Evolutionary conservation across 805 yeast species (phyloP).

Genomic region (Hanseniaspora occidentalis): DNA sequence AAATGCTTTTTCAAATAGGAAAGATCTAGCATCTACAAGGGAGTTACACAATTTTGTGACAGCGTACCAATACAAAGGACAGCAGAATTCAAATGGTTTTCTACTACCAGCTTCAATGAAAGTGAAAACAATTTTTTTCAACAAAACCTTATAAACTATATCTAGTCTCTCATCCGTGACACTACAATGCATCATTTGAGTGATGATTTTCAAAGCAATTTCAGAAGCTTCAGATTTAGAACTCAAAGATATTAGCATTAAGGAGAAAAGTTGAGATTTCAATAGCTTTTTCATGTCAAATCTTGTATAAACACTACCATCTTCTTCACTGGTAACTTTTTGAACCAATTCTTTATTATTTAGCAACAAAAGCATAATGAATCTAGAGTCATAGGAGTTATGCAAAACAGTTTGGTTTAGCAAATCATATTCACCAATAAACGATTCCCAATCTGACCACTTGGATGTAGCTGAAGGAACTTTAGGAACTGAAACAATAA

Average conservation of each 20-base stretch:
- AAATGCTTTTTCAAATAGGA: slow-evolving; percentile 56
- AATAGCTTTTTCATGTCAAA: slow-evolving; percentile 45
- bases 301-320: slow-evolving; percentile 14
- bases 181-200: slow-evolving; percentile 27
- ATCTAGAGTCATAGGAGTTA: slow-evolving; percentile 54
- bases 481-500: slow-evolving; percentile 16
- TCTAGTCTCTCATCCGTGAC: slow-evolving; percentile 30
- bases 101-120: slow-evolving; percentile 14
- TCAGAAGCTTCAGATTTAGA: slow-evolving; percentile 19
- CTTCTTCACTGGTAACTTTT: slow-evolving; percentile 16
- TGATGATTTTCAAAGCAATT: slow-evolving; percentile 33
- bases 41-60: slow-evolving; percentile 46
- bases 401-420: slow-evolving; percentile 13
- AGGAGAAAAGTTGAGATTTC: slow-evolving; percentile 43
- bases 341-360: slow-evolving; percentile 54
- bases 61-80: slow-evolving; percentile 42
- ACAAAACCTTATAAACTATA: slow-evolving; percentile 38
- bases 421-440: slow-evolving; percentile 14
- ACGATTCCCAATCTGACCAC: slow-evolving; percentile 23
- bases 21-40: slow-evolving; percentile 57
- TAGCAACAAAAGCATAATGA: slow-evolving; percentile 45
- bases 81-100: slow-evolving; percentile 13
- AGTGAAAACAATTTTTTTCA: slow-evolving; percentile 31
- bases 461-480: slow-evolving; percentile 15
- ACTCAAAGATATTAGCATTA: slow-evolving; percentile 33